A percentile compares a stretch with the other conserved stretches of the same genome.
These are phyloP conservation scores for Scenedesmus sp. DNA, from an alignment of 163 green algal genomes.

Conservation along the genomic window DNA sequence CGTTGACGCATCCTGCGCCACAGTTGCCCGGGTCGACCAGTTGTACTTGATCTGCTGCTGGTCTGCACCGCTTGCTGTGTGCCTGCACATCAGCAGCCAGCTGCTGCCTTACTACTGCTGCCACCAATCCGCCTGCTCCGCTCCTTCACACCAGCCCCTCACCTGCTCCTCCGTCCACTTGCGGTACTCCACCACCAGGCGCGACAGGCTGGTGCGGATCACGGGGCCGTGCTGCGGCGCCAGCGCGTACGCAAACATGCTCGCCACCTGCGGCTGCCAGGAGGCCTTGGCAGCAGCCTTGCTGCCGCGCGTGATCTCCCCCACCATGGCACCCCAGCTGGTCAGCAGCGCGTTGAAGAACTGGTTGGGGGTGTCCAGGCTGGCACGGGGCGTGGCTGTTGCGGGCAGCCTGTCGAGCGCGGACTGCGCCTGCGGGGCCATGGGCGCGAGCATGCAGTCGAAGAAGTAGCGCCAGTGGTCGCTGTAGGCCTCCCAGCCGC, in stretches of 20 bases:
- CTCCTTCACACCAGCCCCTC: neutral
- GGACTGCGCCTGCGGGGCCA: slow-evolving; percentile 76
- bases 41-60: neutral
- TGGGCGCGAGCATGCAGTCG: slow-evolving; percentile 96
- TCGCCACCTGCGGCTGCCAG: neutral
- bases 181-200: slow-evolving; percentile 88
- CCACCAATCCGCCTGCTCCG: too few species aligned
- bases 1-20: too few species aligned
- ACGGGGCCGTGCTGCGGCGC: slow-evolving; percentile 91
- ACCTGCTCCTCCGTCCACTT: slow-evolving; percentile 64
- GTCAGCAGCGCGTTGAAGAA: slow-evolving; percentile 33
- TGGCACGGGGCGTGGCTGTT: slow-evolving; percentile 42
- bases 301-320: slow-evolving; percentile 43
- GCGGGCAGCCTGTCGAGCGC: slow-evolving; percentile 73
- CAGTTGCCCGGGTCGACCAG: too few species aligned
- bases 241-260: slow-evolving; percentile 60
- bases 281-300: slow-evolving; percentile 3
- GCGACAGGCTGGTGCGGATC: slow-evolving; percentile 63
- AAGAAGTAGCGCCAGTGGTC: slow-evolving; percentile 95
- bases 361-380: slow-evolving; percentile 19
- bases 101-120: neutral
- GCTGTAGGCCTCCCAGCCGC: slow-evolving; percentile 84
- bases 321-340: slow-evolving; percentile 37
- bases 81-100: neutral
- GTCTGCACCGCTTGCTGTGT: neutral